phyloP scores from a whole-genome alignment of 108 stramenopile genomes.

The Epipyxis sp. region DNA sequence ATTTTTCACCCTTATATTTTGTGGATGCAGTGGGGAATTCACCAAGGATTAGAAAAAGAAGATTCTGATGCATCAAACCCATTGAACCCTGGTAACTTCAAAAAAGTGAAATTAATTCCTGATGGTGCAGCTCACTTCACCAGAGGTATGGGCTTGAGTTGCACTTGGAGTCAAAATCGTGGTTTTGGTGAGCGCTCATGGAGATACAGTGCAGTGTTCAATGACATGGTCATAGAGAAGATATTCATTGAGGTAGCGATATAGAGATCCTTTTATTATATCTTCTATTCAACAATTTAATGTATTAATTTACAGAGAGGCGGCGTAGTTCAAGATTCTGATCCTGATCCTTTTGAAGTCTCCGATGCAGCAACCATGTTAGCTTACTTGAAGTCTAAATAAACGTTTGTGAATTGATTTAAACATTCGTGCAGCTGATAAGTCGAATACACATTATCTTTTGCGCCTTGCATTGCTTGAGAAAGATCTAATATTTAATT shows the following conservation, averaged over 20 bases:
- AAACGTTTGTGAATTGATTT: too few relatives aligned
- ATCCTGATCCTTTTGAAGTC: conserved; percentile 61
- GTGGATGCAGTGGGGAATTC: conserved; percentile 21
- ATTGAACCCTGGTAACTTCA: conserved; percentile 51
- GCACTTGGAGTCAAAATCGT: conserved; percentile 47
- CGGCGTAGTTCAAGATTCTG: conserved; percentile 41
- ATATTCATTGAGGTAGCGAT: conserved; percentile 46
- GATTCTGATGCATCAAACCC: conserved; percentile 36
- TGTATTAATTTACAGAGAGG: background rate
- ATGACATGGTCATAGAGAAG: conserved; percentile 54
- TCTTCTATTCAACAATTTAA: background rate
- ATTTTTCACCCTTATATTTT: background rate
- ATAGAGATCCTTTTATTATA: background rate
- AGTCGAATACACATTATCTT: too few relatives aligned
- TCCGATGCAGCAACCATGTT: conserved; percentile 59
- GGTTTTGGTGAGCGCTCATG: conserved; percentile 59
- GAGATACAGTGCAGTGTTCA: conserved; percentile 40
- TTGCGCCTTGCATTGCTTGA: too few relatives aligned
- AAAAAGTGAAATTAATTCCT: conserved; percentile 57
- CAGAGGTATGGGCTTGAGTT: conserved; percentile 63
- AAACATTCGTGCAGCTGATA: too few relatives aligned
- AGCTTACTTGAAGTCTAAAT: conserved; percentile 42
- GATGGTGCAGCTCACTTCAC: conserved; percentile 59
- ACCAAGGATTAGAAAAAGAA: conserved; percentile 44
- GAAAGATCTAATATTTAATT: too few relatives aligned